These are phyloP conservation scores for Circinella minor DNA, from an alignment of 371 early-diverging fungal genomes.

Conservation along the genomic window DNA sequence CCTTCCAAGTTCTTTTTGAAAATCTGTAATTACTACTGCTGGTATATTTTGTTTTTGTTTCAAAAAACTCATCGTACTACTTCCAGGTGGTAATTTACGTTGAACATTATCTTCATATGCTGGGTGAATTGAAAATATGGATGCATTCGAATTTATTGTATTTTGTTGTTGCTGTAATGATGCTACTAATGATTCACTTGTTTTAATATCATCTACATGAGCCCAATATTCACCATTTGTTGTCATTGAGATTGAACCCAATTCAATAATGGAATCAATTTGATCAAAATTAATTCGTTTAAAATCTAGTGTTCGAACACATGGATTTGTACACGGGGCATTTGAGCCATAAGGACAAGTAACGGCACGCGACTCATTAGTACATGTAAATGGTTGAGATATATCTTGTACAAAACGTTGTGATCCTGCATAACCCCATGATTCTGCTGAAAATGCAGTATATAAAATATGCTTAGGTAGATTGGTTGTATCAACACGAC, in stretches of 20 bases:
- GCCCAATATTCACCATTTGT: conserved; percentile 36
- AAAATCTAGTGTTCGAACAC: conserved; percentile 64
- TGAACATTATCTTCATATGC: conserved; percentile 57
- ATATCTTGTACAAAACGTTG: conserved; percentile 82
- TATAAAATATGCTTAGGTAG: conserved; percentile 74
- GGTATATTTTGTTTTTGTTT: conserved; percentile 60
- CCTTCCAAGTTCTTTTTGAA: conserved; percentile 52
- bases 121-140: conserved; percentile 27
- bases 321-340: conserved; percentile 69
- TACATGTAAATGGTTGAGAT: conserved; percentile 59
- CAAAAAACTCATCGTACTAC: conserved; percentile 78
- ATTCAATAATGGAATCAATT: conserved; percentile 64
- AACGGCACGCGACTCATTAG: conserved; percentile 45
- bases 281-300: conserved; percentile 64
- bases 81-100: conserved; percentile 68
- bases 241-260: conserved; percentile 48
- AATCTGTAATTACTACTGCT: conserved; percentile 72
- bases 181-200: conserved; percentile 26
- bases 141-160: neutral
- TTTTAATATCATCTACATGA: conserved; percentile 49
- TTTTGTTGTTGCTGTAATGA: conserved; percentile 17
- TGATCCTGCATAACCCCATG: conserved; percentile 83
- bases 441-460: conserved; percentile 74
- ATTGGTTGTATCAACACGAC: conserved; percentile 47
- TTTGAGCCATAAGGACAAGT: conserved; percentile 49